Evolutionary conservation across 2,329 filamentous ascomycete species (phyloP).

Genomic region (Emergomyces orientalis): DNA sequence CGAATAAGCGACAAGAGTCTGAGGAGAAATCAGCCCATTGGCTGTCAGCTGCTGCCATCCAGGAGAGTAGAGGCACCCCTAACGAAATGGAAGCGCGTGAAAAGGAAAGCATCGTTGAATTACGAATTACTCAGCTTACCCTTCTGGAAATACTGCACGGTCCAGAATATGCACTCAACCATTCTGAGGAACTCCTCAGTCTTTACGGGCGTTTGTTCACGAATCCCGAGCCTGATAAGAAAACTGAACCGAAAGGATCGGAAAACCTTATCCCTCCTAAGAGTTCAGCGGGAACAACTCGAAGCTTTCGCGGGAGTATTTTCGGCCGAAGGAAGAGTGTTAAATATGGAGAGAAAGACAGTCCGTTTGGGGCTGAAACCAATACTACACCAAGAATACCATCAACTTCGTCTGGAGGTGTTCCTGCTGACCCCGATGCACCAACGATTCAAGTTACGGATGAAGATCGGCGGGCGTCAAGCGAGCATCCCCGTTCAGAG

Average conservation of each 20-base stretch:
- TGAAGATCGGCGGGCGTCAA: slow-evolving; percentile 38
- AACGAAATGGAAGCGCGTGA: slow-evolving; percentile 76
- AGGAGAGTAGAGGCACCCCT: slow-evolving; percentile 45
- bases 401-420: slow-evolving; percentile 20
- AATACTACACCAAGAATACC: slow-evolving; percentile 17
- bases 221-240: slow-evolving; percentile 39
- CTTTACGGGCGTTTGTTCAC: slow-evolving; percentile 77
- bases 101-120: slow-evolving; percentile 78
- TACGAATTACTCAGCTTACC: slow-evolving; percentile 89
- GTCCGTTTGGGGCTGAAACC: slow-evolving; percentile 30
- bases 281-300: slow-evolving; percentile 60
- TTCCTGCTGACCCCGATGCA: slow-evolving; percentile 30
- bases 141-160: slow-evolving; percentile 77
- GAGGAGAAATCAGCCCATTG: slow-evolving; percentile 15
- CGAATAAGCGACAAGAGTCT: slow-evolving; percentile 20
- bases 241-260: slow-evolving; percentile 17
- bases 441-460: slow-evolving; percentile 71
- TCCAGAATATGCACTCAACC: slow-evolving; percentile 75
- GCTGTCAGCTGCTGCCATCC: neutral
- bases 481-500: slow-evolving; percentile 22
- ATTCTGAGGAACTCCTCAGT: slow-evolving; percentile 71
- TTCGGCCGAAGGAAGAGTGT: slow-evolving; percentile 55
- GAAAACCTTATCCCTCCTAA: slow-evolving; percentile 51
- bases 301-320: slow-evolving; percentile 64
- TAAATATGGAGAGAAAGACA: slow-evolving; percentile 36